Evolutionary conservation across 2,329 filamentous ascomycete genomes (phyloP).

Genomic region (Beauveria varroae): DNA sequence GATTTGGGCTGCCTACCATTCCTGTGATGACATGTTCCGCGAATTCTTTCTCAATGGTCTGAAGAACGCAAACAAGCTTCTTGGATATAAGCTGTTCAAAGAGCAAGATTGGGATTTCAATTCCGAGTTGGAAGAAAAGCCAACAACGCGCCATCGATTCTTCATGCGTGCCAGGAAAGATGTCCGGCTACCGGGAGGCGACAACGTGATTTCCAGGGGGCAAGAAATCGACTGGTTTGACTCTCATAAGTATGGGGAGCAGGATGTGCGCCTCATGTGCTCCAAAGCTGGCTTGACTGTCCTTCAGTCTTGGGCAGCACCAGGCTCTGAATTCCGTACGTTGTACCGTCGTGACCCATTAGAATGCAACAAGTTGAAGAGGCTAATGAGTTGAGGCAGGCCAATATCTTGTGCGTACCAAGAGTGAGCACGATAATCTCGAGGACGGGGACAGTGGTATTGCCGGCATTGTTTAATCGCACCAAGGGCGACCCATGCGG

Average conservation of each 20-base stretch:
- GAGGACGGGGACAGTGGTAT: slow-evolving; percentile 33
- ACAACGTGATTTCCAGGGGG: slow-evolving; percentile 21
- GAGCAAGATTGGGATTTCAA: slow-evolving; percentile 31
- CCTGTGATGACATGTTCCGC: slow-evolving; percentile 26
- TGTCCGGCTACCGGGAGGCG: slow-evolving; percentile 20
- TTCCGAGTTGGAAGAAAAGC: slow-evolving; percentile 28
- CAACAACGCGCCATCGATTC: slow-evolving; percentile 33
- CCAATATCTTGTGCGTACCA: slow-evolving; percentile 30
- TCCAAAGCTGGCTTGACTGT: slow-evolving; percentile 29
- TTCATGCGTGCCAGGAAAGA: slow-evolving; percentile 30
- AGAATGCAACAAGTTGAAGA: not conserved
- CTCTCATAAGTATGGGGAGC: slow-evolving; percentile 33
- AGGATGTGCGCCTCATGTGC: slow-evolving; percentile 31
- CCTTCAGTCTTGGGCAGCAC: slow-evolving; percentile 28
- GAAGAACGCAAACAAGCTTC: slow-evolving; percentile 28
- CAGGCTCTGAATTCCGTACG: slow-evolving; percentile 32
- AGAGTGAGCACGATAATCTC: slow-evolving; percentile 20
- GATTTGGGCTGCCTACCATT: slow-evolving; percentile 34
- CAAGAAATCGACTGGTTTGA: slow-evolving; percentile 37
- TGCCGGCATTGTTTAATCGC: slow-evolving; percentile 18
- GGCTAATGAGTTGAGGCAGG: slow-evolving; percentile 17
- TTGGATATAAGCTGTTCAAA: slow-evolving; percentile 26
- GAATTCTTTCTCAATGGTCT: slow-evolving; percentile 34
- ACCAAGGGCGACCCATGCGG: too few relatives aligned
- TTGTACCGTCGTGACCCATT: slow-evolving; percentile 8